Evolutionary conservation across 352 stramenopile species (phyloP).

Genomic region (Thraustotheca clavata): DNA sequence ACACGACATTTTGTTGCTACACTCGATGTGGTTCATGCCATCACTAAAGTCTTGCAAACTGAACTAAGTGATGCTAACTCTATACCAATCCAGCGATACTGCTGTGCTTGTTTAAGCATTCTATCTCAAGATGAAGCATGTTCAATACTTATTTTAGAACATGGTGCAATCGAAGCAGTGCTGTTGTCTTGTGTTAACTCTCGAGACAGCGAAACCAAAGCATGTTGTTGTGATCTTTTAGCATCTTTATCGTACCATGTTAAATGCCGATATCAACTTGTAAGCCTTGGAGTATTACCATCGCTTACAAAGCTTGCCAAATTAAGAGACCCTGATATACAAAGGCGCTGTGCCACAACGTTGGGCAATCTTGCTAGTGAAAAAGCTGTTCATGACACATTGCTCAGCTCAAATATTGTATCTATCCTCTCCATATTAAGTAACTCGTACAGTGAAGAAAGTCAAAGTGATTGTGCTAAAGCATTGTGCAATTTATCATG

Average conservation of each 20-base stretch:
- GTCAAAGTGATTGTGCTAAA: constrained; percentile 59
- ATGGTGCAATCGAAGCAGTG: constrained; percentile 43
- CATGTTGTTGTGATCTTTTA: constrained; percentile 62
- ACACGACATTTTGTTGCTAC: constrained; percentile 35
- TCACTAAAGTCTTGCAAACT: constrained; percentile 38
- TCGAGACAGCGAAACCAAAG: constrained; percentile 53
- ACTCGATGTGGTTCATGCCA: constrained; percentile 41
- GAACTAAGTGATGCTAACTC: constrained; percentile 26
- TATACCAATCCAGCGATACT: constrained; percentile 56
- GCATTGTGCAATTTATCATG: constrained; percentile 67
- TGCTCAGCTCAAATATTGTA: constrained; percentile 42
- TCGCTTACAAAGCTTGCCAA: constrained; percentile 50
- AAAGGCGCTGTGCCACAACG: constrained; percentile 59
- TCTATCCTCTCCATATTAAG: constrained; percentile 46
- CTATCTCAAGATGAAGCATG: constrained; percentile 62
- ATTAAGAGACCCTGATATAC: constrained; percentile 36
- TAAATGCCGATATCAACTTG: constrained; percentile 43
- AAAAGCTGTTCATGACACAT: constrained; percentile 34
- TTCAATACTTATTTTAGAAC: constrained; percentile 39
- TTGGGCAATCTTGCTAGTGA: constrained; percentile 58
- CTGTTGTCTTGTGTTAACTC: constrained; percentile 52
- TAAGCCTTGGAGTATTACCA: constrained; percentile 40
- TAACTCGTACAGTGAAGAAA: constrained; percentile 79
- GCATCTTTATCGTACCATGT: constrained; percentile 63
- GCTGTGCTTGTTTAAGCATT: constrained; percentile 59